phyloP scores from a whole-genome alignment of 352 stramenopile genomes.

The Pythium rishiriense region DNA sequence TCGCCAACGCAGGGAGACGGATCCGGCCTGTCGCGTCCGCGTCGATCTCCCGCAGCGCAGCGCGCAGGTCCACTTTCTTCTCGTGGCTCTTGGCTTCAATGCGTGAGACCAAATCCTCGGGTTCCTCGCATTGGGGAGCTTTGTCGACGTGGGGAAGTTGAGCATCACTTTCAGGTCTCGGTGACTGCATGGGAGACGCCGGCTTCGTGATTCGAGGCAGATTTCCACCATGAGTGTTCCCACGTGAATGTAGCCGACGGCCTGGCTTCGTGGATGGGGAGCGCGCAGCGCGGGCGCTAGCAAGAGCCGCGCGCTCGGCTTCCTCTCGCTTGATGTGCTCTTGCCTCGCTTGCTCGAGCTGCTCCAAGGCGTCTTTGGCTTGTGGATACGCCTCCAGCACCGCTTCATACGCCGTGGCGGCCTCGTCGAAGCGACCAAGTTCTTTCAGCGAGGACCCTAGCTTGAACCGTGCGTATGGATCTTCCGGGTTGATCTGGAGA shows the following conservation, averaged over 20 bases:
- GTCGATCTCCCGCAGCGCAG: slow-evolving; percentile 17
- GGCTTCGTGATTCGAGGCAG: slow-evolving; percentile 11
- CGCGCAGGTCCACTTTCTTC: slow-evolving; percentile 21
- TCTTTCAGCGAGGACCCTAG: slow-evolving; percentile 47
- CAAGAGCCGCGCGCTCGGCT: slow-evolving; percentile 28
- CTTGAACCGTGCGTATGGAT: slow-evolving; percentile 64
- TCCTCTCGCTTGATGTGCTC: slow-evolving; percentile 27
- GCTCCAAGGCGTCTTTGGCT: slow-evolving; percentile 42
- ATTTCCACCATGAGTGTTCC: not conserved
- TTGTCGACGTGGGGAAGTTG: not conserved
- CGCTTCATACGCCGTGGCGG: slow-evolving; percentile 35
- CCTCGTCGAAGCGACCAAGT: slow-evolving; percentile 42
- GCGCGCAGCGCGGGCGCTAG: slow-evolving; percentile 26
- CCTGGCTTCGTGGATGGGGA: slow-evolving; percentile 22
- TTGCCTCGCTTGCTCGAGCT: slow-evolving; percentile 32
- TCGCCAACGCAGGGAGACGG: slow-evolving; percentile 8
- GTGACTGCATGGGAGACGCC: not conserved
- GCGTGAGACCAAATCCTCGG: slow-evolving; percentile 1
- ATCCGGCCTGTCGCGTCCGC: slow-evolving; percentile 6
- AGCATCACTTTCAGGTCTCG: not conserved
- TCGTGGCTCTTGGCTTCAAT: slow-evolving; percentile 13
- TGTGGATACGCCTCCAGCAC: slow-evolving; percentile 55
- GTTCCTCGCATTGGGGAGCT: not conserved
- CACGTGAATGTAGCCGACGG: slow-evolving; percentile 13
- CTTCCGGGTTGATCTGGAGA: slow-evolving; percentile 41